Evolutionary conservation across 345 rosid species (phyloP).

Genomic region (Erodium maritimum): DNA sequence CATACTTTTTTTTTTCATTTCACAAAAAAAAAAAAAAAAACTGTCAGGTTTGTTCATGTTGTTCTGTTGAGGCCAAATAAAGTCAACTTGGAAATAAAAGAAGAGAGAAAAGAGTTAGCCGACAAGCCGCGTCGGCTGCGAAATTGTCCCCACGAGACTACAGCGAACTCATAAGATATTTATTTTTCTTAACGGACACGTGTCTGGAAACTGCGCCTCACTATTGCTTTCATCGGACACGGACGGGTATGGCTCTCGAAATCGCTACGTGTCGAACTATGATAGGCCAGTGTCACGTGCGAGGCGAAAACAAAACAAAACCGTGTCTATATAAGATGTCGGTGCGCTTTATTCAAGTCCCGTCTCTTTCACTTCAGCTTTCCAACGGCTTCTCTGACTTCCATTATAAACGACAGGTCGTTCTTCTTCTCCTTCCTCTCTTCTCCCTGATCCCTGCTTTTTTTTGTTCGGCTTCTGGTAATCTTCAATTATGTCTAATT

Average conservation of each 20-base stretch:
- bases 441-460: background rate
- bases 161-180: too few species aligned
- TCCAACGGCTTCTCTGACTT: background rate
- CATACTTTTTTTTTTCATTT: too few species aligned
- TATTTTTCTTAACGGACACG: background rate
- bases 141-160: too few species aligned
- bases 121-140: too few species aligned
- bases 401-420: background rate
- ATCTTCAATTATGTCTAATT: background rate
- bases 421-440: background rate
- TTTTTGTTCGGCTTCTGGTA: background rate
- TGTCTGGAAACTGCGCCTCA: too few species aligned
- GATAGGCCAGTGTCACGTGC: background rate
- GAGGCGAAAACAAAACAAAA: background rate
- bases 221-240: too few species aligned
- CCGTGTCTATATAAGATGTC: background rate
- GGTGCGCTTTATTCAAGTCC: background rate
- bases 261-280: background rate
- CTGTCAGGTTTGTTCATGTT: too few species aligned
- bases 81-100: too few species aligned
- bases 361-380: background rate
- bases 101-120: too few species aligned
- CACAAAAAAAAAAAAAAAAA: too few species aligned
- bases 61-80: too few species aligned
- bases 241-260: too few species aligned